phyloP scores from a whole-genome alignment of 2,329 filamentous ascomycete genomes.

The Cercospora berteroae region DNA sequence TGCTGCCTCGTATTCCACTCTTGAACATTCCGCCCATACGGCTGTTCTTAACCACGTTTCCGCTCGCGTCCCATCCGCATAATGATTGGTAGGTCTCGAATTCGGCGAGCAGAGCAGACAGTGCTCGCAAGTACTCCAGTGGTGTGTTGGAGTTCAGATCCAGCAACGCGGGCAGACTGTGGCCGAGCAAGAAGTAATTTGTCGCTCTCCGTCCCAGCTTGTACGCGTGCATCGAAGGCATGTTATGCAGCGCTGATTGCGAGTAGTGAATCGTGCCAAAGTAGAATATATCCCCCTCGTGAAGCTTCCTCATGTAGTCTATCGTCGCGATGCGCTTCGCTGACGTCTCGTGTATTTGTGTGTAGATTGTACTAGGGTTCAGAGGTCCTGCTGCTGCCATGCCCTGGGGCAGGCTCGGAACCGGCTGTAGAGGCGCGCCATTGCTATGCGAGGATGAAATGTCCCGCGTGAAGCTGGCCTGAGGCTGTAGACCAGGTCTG shows the following conservation, averaged over 20 bases:
- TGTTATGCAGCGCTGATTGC: slow-evolving; percentile 71
- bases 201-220: slow-evolving; percentile 87
- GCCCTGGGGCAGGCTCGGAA: slow-evolving; percentile 15
- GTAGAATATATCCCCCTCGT: slow-evolving; percentile 95
- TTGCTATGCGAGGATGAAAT: slow-evolving; percentile 26
- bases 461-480: slow-evolving; percentile 30
- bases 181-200: slow-evolving; percentile 87
- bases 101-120: slow-evolving; percentile 82
- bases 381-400: slow-evolving; percentile 13
- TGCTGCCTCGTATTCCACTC: slow-evolving; percentile 39
- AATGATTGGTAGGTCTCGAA: slow-evolving; percentile 92
- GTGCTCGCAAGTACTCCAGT: slow-evolving; percentile 79
- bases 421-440: slow-evolving; percentile 26
- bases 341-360: slow-evolving; percentile 77
- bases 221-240: slow-evolving; percentile 80
- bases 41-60: slow-evolving; percentile 70
- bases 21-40: slow-evolving; percentile 62
- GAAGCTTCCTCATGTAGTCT: slow-evolving; percentile 87
- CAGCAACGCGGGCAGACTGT: slow-evolving; percentile 84
- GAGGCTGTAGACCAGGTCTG: slow-evolving; percentile 23
- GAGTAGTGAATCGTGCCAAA: slow-evolving; percentile 96
- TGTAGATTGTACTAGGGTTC: slow-evolving; percentile 55
- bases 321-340: slow-evolving; percentile 92
- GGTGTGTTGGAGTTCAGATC: slow-evolving; percentile 80
- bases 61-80: slow-evolving; percentile 66